phyloP scores from a whole-genome alignment of 2,329 filamentous ascomycete species.

The Diaporthe australafricana region DNA sequence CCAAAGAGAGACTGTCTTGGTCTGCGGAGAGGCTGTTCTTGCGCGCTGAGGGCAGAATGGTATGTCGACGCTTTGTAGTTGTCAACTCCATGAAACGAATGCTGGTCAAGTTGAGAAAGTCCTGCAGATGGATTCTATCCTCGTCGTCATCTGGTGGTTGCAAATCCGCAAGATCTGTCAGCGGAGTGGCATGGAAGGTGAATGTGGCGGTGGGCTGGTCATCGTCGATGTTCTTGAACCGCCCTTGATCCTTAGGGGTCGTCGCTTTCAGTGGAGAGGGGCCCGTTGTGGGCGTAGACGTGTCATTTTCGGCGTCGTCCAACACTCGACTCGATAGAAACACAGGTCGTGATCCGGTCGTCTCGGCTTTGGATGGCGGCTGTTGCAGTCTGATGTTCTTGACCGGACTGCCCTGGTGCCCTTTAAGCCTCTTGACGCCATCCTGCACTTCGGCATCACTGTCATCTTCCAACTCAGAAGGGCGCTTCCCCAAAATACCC shows the following conservation, averaged over 20 bases:
- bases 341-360: conserved; percentile 66
- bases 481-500: conserved; percentile 80
- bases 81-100: conserved; percentile 99
- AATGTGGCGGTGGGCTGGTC: conserved; percentile 58
- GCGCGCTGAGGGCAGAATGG: conserved; percentile 70
- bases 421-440: conserved; percentile 76
- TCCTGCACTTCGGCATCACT: conserved; percentile 70
- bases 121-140: conserved; percentile 83
- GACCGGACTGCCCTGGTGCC: conserved; percentile 79
- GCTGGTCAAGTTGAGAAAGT: conserved; percentile 94
- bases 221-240: conserved; percentile 66
- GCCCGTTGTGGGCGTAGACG: conserved; percentile 55
- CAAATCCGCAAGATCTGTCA: conserved; percentile 38
- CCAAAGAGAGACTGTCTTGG: conserved; percentile 70
- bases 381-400: conserved; percentile 79
- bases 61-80: conserved; percentile 93
- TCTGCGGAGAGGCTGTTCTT: conserved; percentile 54
- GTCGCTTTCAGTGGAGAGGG: conserved; percentile 62
- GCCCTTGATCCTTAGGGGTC: conserved; percentile 67
- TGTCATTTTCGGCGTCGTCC: conserved; percentile 51
- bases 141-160: conserved; percentile 62
- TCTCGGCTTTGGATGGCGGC: conserved; percentile 75
- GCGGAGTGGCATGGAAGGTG: conserved; percentile 54
- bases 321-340: conserved; percentile 61
- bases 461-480: conserved; percentile 75